Base-by-base conservation (phyloP, 2,329 filamentous ascomycete genomes). In the Sarocladium strictum region DNA sequence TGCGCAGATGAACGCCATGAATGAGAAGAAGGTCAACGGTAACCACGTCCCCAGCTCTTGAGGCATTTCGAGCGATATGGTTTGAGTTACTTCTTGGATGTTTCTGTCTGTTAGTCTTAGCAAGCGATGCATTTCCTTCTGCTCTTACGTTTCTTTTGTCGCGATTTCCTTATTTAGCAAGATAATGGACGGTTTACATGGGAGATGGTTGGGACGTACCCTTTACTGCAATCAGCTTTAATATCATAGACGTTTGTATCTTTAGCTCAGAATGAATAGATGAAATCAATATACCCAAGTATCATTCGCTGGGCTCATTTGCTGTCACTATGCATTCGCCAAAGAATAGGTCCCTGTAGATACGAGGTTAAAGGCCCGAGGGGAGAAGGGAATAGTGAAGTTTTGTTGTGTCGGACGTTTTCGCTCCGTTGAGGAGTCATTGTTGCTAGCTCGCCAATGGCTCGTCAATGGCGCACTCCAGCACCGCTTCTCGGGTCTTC, bases 1-100 rank as follows among this genome's bases (percentile, higher is more conserved):
- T 15, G 71, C 70, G 6, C 65, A 62, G 3, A 62, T 67, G 27
- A 60, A 65, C 23, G 69, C 67, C n/a, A 63, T 70, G 55, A 55
- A 61, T 26, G 56, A 56, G 40, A 23, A 15, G 47, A 37, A 57
- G 58, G 40, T 35, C 49, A 59, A 60, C 23, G 50, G 50, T 27
- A 53, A 14, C 9, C 26, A 37, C 27, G 10, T 15, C n/a, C 14
- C 5, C 27, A 23, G 27, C 3, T 35, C 26, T 21, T 49, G 43
- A 49, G 14, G n/a, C 23, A 9, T 12, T 29, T 52, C 23, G 12
- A 17, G 27, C 4, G 27, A 37, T 15, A 14, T 7, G 21, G 14
- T 52, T 37, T 21, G 49, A 5, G 5, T 35, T 4, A 21, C 7
- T 27, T n/a, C 37, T 23, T 52, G 32, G 17, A 5, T 38, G 12